Evolutionary conservation across 208 protist species (phyloP).

Genomic region (Trypanosomatidae sp.): DNA sequence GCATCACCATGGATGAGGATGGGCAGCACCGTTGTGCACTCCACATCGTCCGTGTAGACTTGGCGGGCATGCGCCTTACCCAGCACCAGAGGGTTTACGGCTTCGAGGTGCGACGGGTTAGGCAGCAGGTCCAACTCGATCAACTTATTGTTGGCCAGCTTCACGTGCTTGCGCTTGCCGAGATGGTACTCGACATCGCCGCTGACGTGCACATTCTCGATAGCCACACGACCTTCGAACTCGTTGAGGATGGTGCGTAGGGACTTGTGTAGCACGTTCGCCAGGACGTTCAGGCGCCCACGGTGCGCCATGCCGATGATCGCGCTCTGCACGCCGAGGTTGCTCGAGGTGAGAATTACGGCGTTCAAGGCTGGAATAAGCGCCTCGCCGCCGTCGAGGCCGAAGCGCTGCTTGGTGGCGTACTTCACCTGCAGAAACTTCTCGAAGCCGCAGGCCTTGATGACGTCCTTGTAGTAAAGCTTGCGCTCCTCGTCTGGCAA

Average conservation of each 20-base stretch:
- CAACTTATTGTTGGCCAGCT: conserved; percentile 67
- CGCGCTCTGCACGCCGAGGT: conserved; percentile 85
- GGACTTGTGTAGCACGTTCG: conserved; percentile 96
- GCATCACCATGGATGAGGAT: conserved; percentile 98
- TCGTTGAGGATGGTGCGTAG: conserved; percentile 87
- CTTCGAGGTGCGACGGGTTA: conserved; percentile 99
- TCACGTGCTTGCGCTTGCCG: conserved; percentile 77
- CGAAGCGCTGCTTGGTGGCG: conserved; percentile 96
- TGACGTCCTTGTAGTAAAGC: conserved; percentile 75
- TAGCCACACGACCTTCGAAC: conserved; percentile 76
- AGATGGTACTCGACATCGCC: conserved; percentile 99
- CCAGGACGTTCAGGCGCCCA: conserved; percentile 97
- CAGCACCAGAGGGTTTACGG: conserved; percentile 98
- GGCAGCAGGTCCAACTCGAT: conserved; percentile 96
- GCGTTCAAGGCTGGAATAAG: conserved; percentile 96
- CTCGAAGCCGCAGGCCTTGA: conserved; percentile 93
- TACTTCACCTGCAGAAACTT: conserved; percentile 95
- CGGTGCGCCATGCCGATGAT: conserved; percentile 99
- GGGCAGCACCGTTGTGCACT: conserved; percentile 69
- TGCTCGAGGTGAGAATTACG: conserved; percentile 82
- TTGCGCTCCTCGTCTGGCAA: conserved; percentile 61
- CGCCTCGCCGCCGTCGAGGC: conserved; percentile 96
- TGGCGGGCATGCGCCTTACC: conserved; percentile 97
- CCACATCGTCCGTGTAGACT: conserved; percentile 71
- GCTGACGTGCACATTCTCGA: conserved; percentile 36